Base-by-base conservation (phyloP, 768 basidiomycete species). In the Rubroboletus pulcherrimus region DNA sequence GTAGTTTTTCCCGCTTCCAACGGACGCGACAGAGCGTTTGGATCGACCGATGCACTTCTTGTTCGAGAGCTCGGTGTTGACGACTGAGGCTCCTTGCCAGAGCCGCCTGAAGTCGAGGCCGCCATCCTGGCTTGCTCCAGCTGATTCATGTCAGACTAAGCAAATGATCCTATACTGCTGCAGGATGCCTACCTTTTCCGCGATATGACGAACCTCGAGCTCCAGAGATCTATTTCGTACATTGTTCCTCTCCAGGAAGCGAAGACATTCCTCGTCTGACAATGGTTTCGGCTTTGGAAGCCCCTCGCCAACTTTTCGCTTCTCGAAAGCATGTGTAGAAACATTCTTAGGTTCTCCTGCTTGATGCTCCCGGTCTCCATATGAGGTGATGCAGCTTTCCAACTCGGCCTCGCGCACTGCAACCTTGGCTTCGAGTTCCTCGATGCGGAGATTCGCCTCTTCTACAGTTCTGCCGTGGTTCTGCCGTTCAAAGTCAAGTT, bases 341-440 rank as follows among this genome's bases (percentile, higher is more conserved):
- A 15, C 19, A 31, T 26, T 26, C 30, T 24, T 39, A 44, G 11
- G 44, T 45, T 45, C 59, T 15, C 8, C 35, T 26, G 35, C 40
- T 11, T 42, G 58, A 37, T 15, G 24, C 15, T 55, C 56, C 8
- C 11, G 14, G 19, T 51, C 56, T 35, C 53, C 37, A 8, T 52
- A 46, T 5, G 51, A 60, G n/a, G 63, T 55, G 15, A 73, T 55
- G 53, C 66, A 71, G 3, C 62, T 62, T 59, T 81, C 81, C 6
- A 86, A 71, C 59, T 84, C 81, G 0, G 77, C 77, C 43, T 86
- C 84, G n/a, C 83, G 74, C 6, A 78, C 76, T 0, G 83, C 80
- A 5, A 87, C 65, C 64, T 78, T 77, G 0, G 83, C 82, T 54
- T 80, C 75, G 3, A 87, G 72, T 17, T 71, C 67, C 5, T 74